Base-by-base conservation (phyloP, 495 filamentous ascomycete genomes). In the Clavariopsis aquatica region DNA sequence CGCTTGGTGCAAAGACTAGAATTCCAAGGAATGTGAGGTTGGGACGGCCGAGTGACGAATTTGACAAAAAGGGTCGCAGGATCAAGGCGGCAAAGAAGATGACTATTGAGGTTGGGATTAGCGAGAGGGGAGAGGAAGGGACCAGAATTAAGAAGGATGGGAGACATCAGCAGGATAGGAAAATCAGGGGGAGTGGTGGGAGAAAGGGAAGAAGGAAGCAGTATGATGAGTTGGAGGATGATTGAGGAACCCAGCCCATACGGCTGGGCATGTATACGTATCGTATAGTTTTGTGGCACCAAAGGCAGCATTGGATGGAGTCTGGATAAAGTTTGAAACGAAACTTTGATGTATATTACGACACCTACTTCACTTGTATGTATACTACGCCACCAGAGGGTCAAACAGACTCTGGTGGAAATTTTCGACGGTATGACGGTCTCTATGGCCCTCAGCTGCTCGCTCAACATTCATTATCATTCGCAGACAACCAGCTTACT, bases 1-100 rank as follows among this genome's bases (percentile, higher is more conserved):
- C 92, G 6, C 79, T 98, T 2, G 95, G 93, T 0, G 93, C 92
- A 7, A 98, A 98, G 83, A 95, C 91, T 0, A 81, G 90, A 45
- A 82, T 87, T 1, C 66, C 67, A 2, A 78, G 89, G 60, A 81
- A 76, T 41, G 72, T 91, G 47, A 84, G 85, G 28, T 78, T 91
- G 1, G 87, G 88, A 58, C 65, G 59, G 23, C 71, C 62, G 34
- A 58, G 46, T 51, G 66, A 59, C 49, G 66, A 65, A 69, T 61
- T 68, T 49, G 67, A 60, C 24, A 64, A 58, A 55, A 73, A 68
- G 57, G 60, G 64, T 7, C 43, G 56, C n/a, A 71, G 55, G 19
- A 54, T 58, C 29, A 75, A 68, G 57, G 54, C 43, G 51, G 69
- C 60, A 34, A 56, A 60, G 60, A 71, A 70, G 51, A 28, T 57